Evolutionary conservation across 2,329 filamentous ascomycete species (phyloP).

Genomic region (Aspergillus ustus): DNA sequence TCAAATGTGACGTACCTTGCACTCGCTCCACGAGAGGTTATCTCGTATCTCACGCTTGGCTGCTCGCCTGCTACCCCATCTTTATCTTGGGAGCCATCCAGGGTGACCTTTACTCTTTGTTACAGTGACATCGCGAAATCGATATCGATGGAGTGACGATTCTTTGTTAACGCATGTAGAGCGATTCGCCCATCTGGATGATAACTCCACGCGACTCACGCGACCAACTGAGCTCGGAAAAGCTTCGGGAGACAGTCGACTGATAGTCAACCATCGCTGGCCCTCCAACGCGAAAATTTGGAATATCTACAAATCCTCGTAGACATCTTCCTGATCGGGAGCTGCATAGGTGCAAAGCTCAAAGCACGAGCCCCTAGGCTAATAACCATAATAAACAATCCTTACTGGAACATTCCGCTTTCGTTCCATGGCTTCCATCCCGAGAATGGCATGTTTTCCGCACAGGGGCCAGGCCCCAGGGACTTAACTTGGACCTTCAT

Average conservation of each 20-base stretch:
- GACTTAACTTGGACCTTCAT: background rate
- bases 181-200: background rate
- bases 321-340: background rate
- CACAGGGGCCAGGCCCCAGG: background rate
- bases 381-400: background rate
- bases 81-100: background rate
- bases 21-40: background rate
- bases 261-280: background rate
- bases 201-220: background rate
- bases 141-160: background rate
- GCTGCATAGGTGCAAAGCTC: background rate
- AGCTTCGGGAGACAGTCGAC: background rate
- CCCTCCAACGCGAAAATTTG: background rate
- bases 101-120: background rate
- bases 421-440: slow-evolving; percentile 4
- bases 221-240: background rate
- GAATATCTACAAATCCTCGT: background rate
- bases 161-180: background rate
- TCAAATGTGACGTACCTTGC: background rate
- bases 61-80: background rate
- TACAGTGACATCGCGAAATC: slow-evolving; percentile 9
- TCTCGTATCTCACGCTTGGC: slow-evolving; percentile 10
- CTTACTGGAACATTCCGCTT: slow-evolving; percentile 2
- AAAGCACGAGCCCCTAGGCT: background rate
- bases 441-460: slow-evolving; percentile 1